phyloP scores from a whole-genome alignment of 2,329 filamentous ascomycete genomes.

The Penicillium sp. region DNA sequence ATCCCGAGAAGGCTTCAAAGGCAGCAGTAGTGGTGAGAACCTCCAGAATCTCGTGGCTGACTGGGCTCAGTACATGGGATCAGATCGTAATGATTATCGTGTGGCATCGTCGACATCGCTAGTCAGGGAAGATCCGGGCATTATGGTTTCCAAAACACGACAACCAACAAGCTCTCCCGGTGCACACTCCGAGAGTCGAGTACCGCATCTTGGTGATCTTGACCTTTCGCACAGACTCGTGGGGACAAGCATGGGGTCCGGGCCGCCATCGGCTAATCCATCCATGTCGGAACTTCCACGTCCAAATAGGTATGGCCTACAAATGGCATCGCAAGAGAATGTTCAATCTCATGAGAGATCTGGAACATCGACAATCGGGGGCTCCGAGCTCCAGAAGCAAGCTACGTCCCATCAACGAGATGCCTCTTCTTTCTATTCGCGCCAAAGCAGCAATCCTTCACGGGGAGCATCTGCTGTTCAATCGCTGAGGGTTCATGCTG shows the following conservation, averaged over 20 bases:
- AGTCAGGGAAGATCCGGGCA: slow-evolving; percentile 12
- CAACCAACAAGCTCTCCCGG: slow-evolving; percentile 13
- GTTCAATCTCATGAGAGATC: slow-evolving; percentile 4
- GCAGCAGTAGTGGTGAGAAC: not conserved
- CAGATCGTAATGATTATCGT: slow-evolving; percentile 3
- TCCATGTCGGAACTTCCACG: slow-evolving; percentile 25
- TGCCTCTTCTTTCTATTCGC: slow-evolving; percentile 31
- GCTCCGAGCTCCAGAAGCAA: not conserved
- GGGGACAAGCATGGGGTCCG: slow-evolving; percentile 25
- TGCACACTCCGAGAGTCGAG: slow-evolving; percentile 19
- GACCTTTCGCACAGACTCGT: slow-evolving; percentile 31
- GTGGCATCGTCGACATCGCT: slow-evolving; percentile 20
- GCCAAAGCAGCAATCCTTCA: slow-evolving; percentile 19
- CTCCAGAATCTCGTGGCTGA: slow-evolving; percentile 8
- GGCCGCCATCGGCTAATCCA: slow-evolving; percentile 19
- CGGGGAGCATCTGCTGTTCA: slow-evolving; percentile 7
- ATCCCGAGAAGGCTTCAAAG: not conserved
- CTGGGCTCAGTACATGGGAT: slow-evolving; percentile 16
- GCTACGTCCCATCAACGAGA: slow-evolving; percentile 12
- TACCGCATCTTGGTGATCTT: slow-evolving; percentile 31
- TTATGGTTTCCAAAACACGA: slow-evolving; percentile 29
- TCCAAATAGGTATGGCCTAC: slow-evolving; percentile 12
- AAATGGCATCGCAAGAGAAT: slow-evolving; percentile 18
- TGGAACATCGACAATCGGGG: slow-evolving; percentile 1
- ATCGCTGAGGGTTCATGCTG: slow-evolving; percentile 4